These are phyloP conservation scores for Xylaria acuta DNA, from an alignment of 495 filamentous ascomycete species.

Conservation along the genomic window DNA sequence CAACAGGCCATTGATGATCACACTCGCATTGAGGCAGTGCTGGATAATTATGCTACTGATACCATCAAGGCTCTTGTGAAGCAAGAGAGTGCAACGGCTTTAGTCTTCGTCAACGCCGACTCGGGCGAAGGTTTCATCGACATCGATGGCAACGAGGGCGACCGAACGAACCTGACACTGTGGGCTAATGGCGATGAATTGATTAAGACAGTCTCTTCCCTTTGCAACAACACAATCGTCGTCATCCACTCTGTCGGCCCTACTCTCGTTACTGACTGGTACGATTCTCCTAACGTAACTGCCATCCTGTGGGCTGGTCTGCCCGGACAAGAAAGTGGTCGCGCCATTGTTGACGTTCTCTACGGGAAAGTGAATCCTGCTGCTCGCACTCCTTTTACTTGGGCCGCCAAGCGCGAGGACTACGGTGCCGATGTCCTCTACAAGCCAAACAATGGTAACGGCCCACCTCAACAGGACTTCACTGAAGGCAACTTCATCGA, in stretches of 20 bases:
- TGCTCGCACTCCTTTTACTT: constrained; percentile 87
- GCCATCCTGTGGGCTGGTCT: constrained; percentile 94
- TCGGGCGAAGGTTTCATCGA: constrained; percentile 86
- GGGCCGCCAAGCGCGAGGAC: constrained; percentile 72
- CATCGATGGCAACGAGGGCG: constrained; percentile 84
- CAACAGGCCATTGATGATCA: constrained; percentile 68
- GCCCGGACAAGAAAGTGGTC: constrained; percentile 91
- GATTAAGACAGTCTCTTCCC: constrained; percentile 74
- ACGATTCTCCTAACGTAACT: constrained; percentile 87
- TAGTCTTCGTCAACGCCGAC: constrained; percentile 91
- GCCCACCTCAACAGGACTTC: constrained; percentile 80
- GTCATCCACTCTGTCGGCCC: constrained; percentile 87
- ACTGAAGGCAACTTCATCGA: constrained; percentile 91
- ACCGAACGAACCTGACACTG: constrained; percentile 91
- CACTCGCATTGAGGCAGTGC: constrained; percentile 72
- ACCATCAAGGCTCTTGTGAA: constrained; percentile 65
- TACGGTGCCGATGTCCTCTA: constrained; percentile 82
- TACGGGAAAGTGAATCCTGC: constrained; percentile 89
- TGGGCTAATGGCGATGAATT: constrained; percentile 84
- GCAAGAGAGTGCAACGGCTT: constrained; percentile 69
- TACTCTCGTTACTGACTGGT: constrained; percentile 78
- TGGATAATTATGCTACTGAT: constrained; percentile 70
- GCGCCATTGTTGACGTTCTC: constrained; percentile 87
- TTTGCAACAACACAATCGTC: constrained; percentile 91
- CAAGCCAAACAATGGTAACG: constrained; percentile 71